Conservation (phyloP, 345 rosid species). For the Cochlearia excelsa region DNA sequence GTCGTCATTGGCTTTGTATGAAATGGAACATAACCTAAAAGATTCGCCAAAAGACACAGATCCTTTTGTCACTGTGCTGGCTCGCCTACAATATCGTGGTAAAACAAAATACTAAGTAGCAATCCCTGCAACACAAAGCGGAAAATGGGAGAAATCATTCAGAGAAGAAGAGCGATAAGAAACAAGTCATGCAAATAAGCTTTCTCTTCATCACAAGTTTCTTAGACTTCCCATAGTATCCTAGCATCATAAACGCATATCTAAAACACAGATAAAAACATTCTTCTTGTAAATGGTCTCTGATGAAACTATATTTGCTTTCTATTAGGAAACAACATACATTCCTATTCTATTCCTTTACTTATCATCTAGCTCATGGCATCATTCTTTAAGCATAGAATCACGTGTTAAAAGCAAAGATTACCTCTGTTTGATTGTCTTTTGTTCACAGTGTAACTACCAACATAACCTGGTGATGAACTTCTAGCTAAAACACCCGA, state of each 20-base stretch:
- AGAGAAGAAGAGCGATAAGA: conserved; percentile 20
- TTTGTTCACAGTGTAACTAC: not conserved
- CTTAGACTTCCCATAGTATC: conserved; percentile 17
- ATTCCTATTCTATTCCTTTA: conserved; percentile 1
- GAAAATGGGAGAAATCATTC: conserved; percentile 11
- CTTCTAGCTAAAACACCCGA: not conserved
- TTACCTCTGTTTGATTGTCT: conserved; percentile 4
- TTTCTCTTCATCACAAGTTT: conserved; percentile 21
- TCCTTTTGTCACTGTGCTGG: conserved; percentile 29
- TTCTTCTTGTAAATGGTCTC: not conserved
- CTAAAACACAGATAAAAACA: conserved; percentile 7
- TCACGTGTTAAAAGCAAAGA: not conserved
- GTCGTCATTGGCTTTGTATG: conserved; percentile 28
- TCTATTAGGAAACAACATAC: not conserved
- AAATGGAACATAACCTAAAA: conserved; percentile 21
- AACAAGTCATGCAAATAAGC: conserved; percentile 5
- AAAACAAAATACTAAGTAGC: conserved; percentile 6
- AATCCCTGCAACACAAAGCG: conserved; percentile 16
- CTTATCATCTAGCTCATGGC: conserved; percentile 14
- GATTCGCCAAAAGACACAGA: conserved; percentile 19
- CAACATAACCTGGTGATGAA: conserved; percentile 5
- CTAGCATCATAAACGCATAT: conserved; percentile 11
- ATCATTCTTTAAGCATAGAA: conserved; percentile 20
- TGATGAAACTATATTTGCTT: conserved; percentile 16
- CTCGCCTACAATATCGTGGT: conserved; percentile 24